A percentile compares a stretch with the other conserved stretches of the same genome.
Evolutionary conservation across 1,139 yeast species (phyloP).

Genomic region (Geotrichum aggregatum): DNA sequence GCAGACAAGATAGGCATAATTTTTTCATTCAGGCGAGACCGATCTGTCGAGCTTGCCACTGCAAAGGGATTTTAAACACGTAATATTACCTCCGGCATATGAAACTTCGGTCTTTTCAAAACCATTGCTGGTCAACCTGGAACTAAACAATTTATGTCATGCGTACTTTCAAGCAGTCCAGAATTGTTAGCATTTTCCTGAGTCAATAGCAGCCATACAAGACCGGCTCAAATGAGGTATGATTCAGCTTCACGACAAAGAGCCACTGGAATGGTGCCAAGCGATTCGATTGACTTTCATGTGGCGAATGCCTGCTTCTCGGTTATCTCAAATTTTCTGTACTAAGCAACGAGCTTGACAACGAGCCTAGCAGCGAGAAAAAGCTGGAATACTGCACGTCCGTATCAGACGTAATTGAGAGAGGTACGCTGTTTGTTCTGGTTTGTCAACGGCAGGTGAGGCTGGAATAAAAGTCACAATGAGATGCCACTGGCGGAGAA

Average conservation of each 20-base stretch:
- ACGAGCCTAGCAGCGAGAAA: constrained; percentile 93
- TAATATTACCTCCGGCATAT: constrained; percentile 24
- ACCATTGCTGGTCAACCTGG: constrained; percentile 11
- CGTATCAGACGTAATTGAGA: constrained; percentile 42
- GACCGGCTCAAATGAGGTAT: constrained; percentile 59
- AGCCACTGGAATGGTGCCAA: constrained; percentile 55
- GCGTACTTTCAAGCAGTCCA: too few species aligned
- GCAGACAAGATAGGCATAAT: constrained; percentile 82
- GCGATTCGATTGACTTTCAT: constrained; percentile 41
- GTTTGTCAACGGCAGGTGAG: too few species aligned
- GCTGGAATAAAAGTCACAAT: too few species aligned
- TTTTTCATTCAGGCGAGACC: constrained; percentile 71
- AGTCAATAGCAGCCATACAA: constrained; percentile 63
- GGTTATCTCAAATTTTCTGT: constrained; percentile 54
- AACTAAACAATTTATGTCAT: background rate
- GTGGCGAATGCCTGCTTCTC: constrained; percentile 38
- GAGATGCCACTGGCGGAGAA: too few species aligned
- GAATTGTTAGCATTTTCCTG: constrained; percentile 82
- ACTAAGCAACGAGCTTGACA: too few species aligned
- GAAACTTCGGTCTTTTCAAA: background rate
- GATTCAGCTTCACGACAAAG: constrained; percentile 87
- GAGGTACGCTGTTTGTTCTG: constrained; percentile 53
- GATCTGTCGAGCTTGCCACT: constrained; percentile 57
- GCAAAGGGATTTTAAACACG: constrained; percentile 51
- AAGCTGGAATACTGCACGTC: constrained; percentile 64